Evolutionary conservation across 441 rosid genomes (phyloP).

Genomic region (Adansonia rubrostipa): DNA sequence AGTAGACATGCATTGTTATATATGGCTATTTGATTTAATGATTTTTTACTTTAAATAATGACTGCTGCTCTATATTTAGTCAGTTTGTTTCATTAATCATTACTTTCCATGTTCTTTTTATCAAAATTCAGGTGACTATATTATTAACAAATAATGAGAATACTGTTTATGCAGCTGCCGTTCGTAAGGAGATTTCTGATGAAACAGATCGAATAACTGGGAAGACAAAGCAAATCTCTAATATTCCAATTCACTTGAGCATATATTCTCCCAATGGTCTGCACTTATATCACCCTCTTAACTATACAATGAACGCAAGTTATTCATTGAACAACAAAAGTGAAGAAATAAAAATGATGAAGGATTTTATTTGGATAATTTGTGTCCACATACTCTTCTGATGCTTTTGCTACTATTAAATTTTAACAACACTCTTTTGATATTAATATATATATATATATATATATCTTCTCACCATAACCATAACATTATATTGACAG

Average conservation of each 20-base stretch:
- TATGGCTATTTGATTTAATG: background rate
- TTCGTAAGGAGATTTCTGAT: slow-evolving; percentile 89
- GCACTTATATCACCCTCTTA: slow-evolving; percentile 33
- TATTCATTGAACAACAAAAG: background rate
- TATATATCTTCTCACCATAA: background rate
- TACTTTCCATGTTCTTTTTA: slow-evolving; percentile 14
- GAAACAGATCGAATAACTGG: slow-evolving; percentile 99
- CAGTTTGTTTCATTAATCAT: background rate
- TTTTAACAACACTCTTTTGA: background rate
- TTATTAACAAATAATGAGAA: slow-evolving; percentile 17
- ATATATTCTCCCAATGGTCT: slow-evolving; percentile 91
- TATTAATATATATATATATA: too few relatives aligned
- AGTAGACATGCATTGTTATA: background rate
- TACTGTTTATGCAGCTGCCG: slow-evolving; percentile 64
- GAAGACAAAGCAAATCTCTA: slow-evolving; percentile 87
- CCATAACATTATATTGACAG: background rate
- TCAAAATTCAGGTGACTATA: slow-evolving; percentile 5
- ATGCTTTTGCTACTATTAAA: slow-evolving; percentile 7
- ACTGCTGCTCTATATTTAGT: background rate
- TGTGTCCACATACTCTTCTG: background rate
- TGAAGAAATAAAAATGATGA: background rate
- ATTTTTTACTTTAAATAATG: background rate
- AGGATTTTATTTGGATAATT: background rate
- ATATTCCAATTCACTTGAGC: slow-evolving; percentile 91
- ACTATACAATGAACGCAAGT: slow-evolving; percentile 22